These are phyloP conservation scores for Hemileccinum hortonii DNA, from an alignment of 1,284 basidiomycete genomes.

Conservation along the genomic window DNA sequence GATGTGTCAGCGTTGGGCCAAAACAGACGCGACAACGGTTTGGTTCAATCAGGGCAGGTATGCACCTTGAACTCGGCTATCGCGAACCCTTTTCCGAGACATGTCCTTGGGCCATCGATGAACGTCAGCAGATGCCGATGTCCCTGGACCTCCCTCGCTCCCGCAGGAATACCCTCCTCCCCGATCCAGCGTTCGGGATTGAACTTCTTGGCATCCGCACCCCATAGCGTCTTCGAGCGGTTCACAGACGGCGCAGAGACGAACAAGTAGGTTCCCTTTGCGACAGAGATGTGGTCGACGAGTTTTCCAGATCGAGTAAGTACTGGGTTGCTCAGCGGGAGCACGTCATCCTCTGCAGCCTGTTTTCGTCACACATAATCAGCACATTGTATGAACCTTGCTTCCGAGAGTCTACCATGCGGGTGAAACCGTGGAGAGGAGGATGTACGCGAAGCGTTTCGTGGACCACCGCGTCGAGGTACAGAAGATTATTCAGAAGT, in stretches of 20 bases:
- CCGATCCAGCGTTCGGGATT: constrained; percentile 43
- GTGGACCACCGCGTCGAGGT: constrained; percentile 28
- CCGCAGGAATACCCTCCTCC: constrained; percentile 18
- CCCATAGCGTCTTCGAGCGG: constrained; percentile 45
- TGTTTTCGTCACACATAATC: constrained; percentile 18
- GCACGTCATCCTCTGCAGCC: constrained; percentile 51
- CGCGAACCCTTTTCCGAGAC: constrained; percentile 35
- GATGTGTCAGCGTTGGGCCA: too few relatives aligned
- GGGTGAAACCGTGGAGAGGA: constrained; percentile 36
- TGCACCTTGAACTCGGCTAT: constrained; percentile 34
- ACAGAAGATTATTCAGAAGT: constrained; percentile 23
- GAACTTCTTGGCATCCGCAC: constrained; percentile 39
- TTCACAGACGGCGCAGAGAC: constrained; percentile 47
- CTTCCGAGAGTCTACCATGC: constrained; percentile 35
- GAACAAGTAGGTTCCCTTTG: constrained; percentile 44
- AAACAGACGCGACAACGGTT: too few relatives aligned
- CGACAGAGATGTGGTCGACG: constrained; percentile 42
- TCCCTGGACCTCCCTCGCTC: constrained; percentile 26
- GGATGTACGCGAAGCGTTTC: constrained; percentile 27
- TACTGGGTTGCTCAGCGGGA: constrained; percentile 49
- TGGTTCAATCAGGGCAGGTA: rapidly evolving
- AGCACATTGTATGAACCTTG: not conserved
- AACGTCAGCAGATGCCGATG: constrained; percentile 31
- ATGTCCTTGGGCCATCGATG: constrained; percentile 31
- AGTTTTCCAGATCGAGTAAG: constrained; percentile 37